Percentiles rank a stretch among this genome's conserved stretches.
phyloP scores from a whole-genome alignment of 306 rosid genomes.

The Begonia fuchsioides region DNA sequence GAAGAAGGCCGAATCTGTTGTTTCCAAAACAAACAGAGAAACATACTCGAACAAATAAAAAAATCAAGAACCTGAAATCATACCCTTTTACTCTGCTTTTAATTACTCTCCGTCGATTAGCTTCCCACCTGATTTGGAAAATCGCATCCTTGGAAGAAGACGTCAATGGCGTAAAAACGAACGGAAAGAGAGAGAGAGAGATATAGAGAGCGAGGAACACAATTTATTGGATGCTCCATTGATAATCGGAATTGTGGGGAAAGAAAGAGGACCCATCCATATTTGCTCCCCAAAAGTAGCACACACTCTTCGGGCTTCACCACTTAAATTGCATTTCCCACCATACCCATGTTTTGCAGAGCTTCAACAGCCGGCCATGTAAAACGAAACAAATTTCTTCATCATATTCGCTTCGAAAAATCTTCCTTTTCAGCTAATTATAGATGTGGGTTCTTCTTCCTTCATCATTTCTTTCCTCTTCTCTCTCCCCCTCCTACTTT shows the following conservation, averaged over 20 bases:
- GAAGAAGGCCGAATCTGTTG: background rate
- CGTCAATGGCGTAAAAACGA: slow-evolving; percentile 21
- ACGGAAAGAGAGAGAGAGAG: slow-evolving; percentile 9
- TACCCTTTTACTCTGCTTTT: slow-evolving; percentile 9
- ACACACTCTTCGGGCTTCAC: slow-evolving; percentile 10
- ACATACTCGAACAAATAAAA: background rate
- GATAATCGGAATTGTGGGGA: slow-evolving; percentile 13
- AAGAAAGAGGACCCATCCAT: slow-evolving; percentile 31
- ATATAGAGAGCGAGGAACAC: slow-evolving; percentile 21
- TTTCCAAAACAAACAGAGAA: too few species aligned
- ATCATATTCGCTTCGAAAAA: too few species aligned
- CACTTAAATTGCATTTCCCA: slow-evolving; percentile 25
- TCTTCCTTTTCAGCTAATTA: too few species aligned
- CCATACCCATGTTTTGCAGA: slow-evolving; percentile 1
- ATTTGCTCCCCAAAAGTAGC: slow-evolving; percentile 95
- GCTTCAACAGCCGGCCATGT: too few species aligned
- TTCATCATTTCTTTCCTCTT: too few species aligned
- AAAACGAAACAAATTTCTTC: too few species aligned
- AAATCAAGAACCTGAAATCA: background rate
- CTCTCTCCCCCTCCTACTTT: too few species aligned
- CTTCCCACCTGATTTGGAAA: slow-evolving; percentile 9
- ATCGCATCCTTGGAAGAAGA: slow-evolving; percentile 26
- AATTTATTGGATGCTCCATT: slow-evolving; percentile 26
- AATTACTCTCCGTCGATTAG: background rate
- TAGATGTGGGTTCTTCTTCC: too few species aligned